These are phyloP conservation scores for Striga hermonthica DNA, from an alignment of 305 asterid genomes.

Conservation along the genomic window DNA sequence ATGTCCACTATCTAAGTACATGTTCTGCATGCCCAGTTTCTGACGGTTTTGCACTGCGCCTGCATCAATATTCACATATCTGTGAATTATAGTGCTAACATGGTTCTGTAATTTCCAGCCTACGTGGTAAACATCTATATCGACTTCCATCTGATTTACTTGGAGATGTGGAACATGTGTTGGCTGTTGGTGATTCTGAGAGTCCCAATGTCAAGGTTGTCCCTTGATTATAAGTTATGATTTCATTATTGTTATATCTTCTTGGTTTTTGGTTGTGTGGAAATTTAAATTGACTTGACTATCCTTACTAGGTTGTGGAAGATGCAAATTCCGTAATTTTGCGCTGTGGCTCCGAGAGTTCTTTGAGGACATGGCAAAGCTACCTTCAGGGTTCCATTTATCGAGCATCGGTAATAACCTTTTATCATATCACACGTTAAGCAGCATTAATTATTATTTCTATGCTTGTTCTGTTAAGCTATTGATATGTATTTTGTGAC, in stretches of 20 bases:
- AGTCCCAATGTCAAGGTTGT: conserved; percentile 61
- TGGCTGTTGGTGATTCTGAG: conserved; percentile 73
- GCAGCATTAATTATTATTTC: background rate
- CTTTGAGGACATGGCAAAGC: conserved; percentile 74
- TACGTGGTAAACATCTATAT: conserved; percentile 80
- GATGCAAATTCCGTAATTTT: conserved; percentile 73
- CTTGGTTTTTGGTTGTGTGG: conserved; percentile 28
- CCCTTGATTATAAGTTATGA: conserved; percentile 16
- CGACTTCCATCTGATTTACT: conserved; percentile 71
- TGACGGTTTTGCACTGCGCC: conserved; percentile 5
- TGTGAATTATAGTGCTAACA: conserved; percentile 25
- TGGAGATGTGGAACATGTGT: conserved; percentile 62
- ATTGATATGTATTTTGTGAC: conserved; percentile 16
- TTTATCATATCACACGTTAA: conserved; percentile 11
- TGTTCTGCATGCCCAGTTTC: conserved; percentile 15
- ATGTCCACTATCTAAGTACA: background rate
- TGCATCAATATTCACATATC: conserved; percentile 16
- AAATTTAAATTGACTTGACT: conserved; percentile 21
- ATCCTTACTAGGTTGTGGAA: conserved; percentile 60
- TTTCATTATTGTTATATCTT: conserved; percentile 24
- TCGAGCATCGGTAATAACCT: conserved; percentile 65
- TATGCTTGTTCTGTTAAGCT: background rate
- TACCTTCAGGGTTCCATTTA: conserved; percentile 83
- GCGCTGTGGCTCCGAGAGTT: conserved; percentile 69
- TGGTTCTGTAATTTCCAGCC: conserved; percentile 41